Evolutionary conservation across 1,139 yeast species (phyloP), one percentile per base, ranked within the genome.

Genomic region (Yamadazyma kanchanaburiensis): DNA sequence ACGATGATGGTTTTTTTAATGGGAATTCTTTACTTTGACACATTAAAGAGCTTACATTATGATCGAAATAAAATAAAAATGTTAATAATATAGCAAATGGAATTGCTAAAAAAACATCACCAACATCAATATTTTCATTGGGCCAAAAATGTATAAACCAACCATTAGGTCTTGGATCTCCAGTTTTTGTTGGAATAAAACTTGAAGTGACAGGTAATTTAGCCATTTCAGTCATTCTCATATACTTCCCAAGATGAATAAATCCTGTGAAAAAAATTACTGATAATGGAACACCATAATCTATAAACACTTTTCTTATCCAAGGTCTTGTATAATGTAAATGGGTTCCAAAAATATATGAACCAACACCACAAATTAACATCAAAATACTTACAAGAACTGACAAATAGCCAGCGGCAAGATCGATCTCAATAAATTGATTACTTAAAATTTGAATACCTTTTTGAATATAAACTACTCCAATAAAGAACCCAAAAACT

Each of bases 211-310:
- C 77, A 2, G 94, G 94, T 27, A 91, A 64, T 29, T 60, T 69
- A 17, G 76, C 74, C 42, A 88, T 69, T 9, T 69, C 48, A 6
- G 67, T 64, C 12, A 65, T 50, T 14, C 66, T 48, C 40, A 91
- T 60, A 31, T 74, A 70, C 1, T 94, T 94, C 3, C 95, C 95
- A 56, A 91, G 88, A 58, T 86, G 96, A 11, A 81, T 74, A 46
- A 89, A 87, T 1, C 95, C 96, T 0, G 96, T 81, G 67, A 91
- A 91, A 52, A 91, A 91, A 2, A 91, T 73, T 12, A 91, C 95
- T 23, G 82, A 67, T 11, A 80, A 49, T 1, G 96, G 95, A 2
- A 88, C 81, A 2, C 95, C 84, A 53, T 91, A 91, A 54, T 91
- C 98, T 10, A 78, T 73, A 27, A 91, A 72, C 26, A 88, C 63